Evolutionary conservation across 202 grass and related monocot species (phyloP), one percentile per base, ranked within the genome.

Genomic region (Setaria italica): DNA sequence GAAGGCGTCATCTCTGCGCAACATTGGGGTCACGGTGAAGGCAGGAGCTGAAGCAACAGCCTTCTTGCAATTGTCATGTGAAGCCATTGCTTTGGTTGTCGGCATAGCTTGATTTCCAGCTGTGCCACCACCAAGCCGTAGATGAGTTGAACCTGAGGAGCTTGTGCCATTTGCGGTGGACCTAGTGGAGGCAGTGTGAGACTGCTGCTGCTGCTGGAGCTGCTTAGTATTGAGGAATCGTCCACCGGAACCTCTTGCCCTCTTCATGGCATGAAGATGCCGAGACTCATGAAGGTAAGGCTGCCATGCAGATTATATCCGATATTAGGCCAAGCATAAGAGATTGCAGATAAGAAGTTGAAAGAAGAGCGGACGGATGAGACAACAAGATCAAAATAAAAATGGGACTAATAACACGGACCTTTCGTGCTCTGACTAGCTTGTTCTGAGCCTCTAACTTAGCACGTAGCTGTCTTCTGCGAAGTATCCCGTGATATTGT

Each of bases 401-500:
- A 37, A 43, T 80, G 67, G 48, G 43, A 51, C 0, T 15, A 50
- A 15, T 13, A 17, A 34, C 0, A 4, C 64, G 10, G 57, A 96
- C 94, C 94, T 96, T 96, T 77, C 91, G 85, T 32, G 29, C 73
- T 77, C 77, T 91, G 3, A 20, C 70, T 63, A 86, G 85, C 30
- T 86, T 96, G 58, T 91, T 96, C 81, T 88, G 64, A 72, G 89
- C 91, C 91, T 91, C 87, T 81, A 96, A 78, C 86, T 93, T 96
- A 35, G 94, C 91, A 30, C 91, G 91, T 30, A 96, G 72, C 53
- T 90, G 89, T 67, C 94, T 90, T 83, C 91, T 88, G 46, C 91
- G 85, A 63, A 96, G 82, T 82, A 96, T 96, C 58, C 91, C 94
- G 8, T 79, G 85, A 84, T 96, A 96, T 78, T 96, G 94, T 21